Conservation (phyloP, 371 early-diverging fungal species). For the Smittium culicis region DNA sequence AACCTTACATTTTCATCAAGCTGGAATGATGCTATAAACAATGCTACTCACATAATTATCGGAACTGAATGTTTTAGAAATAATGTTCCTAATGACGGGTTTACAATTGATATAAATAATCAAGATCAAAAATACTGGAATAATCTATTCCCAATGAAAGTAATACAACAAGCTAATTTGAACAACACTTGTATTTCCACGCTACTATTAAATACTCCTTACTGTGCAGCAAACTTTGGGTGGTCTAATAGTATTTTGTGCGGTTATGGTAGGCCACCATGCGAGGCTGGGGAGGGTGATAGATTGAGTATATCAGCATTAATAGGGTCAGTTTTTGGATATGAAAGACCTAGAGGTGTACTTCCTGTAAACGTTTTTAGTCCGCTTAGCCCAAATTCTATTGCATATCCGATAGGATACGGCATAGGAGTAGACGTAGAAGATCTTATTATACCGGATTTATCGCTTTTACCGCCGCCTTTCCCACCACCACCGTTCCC, state of each 20-base stretch:
- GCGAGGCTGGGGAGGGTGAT: neutral
- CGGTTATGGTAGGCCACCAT: slow-evolving; percentile 5
- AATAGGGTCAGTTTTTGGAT: neutral
- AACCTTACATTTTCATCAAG: neutral
- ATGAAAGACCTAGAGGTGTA: neutral
- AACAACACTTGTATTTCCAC: neutral
- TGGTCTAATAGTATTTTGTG: neutral
- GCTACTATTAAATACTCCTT: neutral
- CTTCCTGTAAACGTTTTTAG: slow-evolving; percentile 4
- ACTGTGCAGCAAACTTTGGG: slow-evolving; percentile 6
- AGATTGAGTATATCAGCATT: slow-evolving; percentile 1
- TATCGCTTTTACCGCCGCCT: neutral
- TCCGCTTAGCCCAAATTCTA: neutral
- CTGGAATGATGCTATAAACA: neutral
- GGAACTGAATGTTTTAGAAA: neutral
- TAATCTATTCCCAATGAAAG: neutral
- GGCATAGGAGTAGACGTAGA: too few relatives aligned
- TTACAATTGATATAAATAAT: neutral
- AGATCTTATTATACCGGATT: too few relatives aligned
- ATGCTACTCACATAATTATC: slow-evolving; percentile 6
- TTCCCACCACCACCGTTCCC: neutral
- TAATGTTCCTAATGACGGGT: neutral
- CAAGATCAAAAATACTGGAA: neutral
- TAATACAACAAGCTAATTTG: neutral
- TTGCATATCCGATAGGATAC: slow-evolving; percentile 2